A percentile compares a stretch with the other conserved stretches of the same genome.
Evolutionary conservation across 257 asterid genomes (phyloP).

Genomic region (Scutellaria baicalensis): DNA sequence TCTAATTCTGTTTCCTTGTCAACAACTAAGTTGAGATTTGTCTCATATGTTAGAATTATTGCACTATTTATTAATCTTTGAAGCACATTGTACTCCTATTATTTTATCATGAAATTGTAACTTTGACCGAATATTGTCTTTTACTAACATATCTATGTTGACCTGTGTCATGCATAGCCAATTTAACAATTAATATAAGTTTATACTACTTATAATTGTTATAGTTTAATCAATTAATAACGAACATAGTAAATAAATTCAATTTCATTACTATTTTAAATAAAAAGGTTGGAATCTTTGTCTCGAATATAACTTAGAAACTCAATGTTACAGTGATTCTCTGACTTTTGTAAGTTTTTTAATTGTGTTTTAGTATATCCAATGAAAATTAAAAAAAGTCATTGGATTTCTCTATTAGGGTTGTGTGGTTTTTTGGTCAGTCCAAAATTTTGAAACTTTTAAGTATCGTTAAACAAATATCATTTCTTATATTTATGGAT

Average conservation of each 20-base stretch:
- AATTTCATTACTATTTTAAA: not conserved
- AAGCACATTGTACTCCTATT: too few species aligned
- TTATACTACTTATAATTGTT: not conserved
- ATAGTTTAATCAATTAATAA: not conserved
- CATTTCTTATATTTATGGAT: too few species aligned
- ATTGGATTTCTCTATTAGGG: not conserved
- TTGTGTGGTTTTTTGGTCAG: too few species aligned
- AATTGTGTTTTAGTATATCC: not conserved
- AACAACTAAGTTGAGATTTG: slow-evolving; percentile 6
- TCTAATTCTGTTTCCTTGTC: slow-evolving; percentile 35
- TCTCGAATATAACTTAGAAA: slow-evolving; percentile 15
- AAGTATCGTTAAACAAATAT: too few species aligned
- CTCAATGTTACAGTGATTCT: slow-evolving; percentile 30
- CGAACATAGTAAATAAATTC: not conserved
- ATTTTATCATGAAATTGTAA: slow-evolving; percentile 6
- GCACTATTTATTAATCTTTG: not conserved
- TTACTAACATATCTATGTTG: not conserved
- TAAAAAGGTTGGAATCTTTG: slow-evolving; percentile 25
- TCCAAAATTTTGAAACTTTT: too few species aligned
- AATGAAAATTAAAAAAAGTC: not conserved
- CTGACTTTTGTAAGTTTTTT: not conserved
- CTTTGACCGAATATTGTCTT: slow-evolving; percentile 20
- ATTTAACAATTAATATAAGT: not conserved
- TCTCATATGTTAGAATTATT: not conserved
- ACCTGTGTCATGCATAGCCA: not conserved